Evolutionary conservation across 1,284 basidiomycete genomes (phyloP).

Genomic region (Rhodotorula sp.): DNA sequence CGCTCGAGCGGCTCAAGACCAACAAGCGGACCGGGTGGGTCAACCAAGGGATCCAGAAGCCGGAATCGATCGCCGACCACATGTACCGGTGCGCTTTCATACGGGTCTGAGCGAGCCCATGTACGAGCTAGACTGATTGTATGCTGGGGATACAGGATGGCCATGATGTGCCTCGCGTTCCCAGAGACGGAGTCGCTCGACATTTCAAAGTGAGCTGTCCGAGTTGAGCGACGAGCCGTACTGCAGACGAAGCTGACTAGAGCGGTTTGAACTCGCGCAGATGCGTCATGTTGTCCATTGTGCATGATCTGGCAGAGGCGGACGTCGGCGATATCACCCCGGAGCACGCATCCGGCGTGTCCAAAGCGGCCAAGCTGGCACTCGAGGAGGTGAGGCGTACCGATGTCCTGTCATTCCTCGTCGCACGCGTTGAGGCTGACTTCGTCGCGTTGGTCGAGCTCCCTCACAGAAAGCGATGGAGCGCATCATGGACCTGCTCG

Average conservation of each 20-base stretch:
- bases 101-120: fast-evolving
- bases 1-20: constrained; percentile 84
- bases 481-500: constrained; percentile 87
- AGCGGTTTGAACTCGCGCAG: constrained; percentile 51
- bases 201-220: constrained; percentile 61
- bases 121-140: neutral
- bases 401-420: too few species aligned
- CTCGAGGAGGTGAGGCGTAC: constrained; percentile 62
- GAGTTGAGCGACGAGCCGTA: neutral
- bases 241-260: neutral
- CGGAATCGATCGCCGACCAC: constrained; percentile 85
- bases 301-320: constrained; percentile 95
- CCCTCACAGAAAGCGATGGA: constrained; percentile 77
- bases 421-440: neutral
- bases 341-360: constrained; percentile 67
- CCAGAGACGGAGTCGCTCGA: constrained; percentile 68
- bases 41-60: constrained; percentile 64
- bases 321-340: constrained; percentile 96
- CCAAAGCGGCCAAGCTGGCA: constrained; percentile 73
- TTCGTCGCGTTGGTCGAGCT: fast-evolving
- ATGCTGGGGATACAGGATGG: constrained; percentile 59
- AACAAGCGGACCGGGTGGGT: constrained; percentile 96
- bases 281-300: constrained; percentile 83
- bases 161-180: constrained; percentile 74
- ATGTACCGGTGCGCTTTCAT: constrained; percentile 68